Conservation (phyloP, 495 filamentous ascomycete genomes). For the Usnea hakonensis region DNA sequence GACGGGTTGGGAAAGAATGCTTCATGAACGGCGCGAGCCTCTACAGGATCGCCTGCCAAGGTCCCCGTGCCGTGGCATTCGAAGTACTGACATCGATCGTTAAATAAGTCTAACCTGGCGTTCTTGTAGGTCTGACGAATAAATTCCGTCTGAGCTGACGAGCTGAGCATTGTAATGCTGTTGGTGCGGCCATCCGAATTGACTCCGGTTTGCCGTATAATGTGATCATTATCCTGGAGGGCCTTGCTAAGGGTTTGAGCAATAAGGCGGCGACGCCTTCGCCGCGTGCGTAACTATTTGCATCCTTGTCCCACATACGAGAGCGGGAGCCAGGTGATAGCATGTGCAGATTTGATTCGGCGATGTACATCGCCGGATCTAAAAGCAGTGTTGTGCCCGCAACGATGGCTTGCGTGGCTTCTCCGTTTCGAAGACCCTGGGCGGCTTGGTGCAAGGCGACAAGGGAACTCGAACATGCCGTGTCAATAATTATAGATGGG, state of each 20-base stretch:
- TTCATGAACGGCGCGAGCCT: slow-evolving; percentile 27
- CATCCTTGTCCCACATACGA: slow-evolving; percentile 37
- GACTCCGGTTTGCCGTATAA: slow-evolving; percentile 31
- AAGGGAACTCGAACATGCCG: slow-evolving; percentile 50
- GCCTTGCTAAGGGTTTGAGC: slow-evolving; percentile 34
- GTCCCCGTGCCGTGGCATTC: slow-evolving; percentile 40
- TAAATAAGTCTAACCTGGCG: slow-evolving; percentile 22
- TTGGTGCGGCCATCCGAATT: slow-evolving; percentile 33
- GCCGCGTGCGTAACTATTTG: slow-evolving; percentile 42
- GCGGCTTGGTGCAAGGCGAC: slow-evolving; percentile 24
- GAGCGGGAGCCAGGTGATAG: slow-evolving; percentile 30
- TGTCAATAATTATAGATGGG: slow-evolving; percentile 50
- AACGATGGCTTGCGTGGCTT: slow-evolving; percentile 17
- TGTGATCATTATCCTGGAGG: slow-evolving; percentile 31
- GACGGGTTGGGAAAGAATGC: slow-evolving; percentile 13
- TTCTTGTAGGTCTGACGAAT: slow-evolving; percentile 25
- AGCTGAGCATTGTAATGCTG: slow-evolving; percentile 25
- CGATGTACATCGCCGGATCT: slow-evolving; percentile 20
- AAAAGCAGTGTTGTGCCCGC: slow-evolving; percentile 21
- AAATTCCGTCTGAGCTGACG: slow-evolving; percentile 23
- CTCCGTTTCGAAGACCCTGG: background rate
- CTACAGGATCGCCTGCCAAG: slow-evolving; percentile 34
- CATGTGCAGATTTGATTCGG: slow-evolving; percentile 29
- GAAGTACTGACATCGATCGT: slow-evolving; percentile 21
- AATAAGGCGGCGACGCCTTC: slow-evolving; percentile 38